Base-by-base conservation (phyloP, 305 asterid species). In the Salvia sclarea region DNA sequence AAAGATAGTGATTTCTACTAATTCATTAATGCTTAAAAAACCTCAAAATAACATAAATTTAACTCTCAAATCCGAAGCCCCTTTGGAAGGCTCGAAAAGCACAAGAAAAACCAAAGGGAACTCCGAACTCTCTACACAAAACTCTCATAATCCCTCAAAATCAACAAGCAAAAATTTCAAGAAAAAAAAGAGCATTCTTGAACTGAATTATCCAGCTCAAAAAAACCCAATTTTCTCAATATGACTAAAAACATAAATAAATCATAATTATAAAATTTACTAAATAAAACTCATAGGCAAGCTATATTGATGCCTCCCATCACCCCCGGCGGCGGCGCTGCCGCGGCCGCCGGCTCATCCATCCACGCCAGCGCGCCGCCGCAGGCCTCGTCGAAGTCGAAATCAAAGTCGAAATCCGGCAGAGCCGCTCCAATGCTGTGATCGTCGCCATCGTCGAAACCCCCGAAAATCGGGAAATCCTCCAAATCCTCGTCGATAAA, bases 201-300 rank as follows among this genome's bases (percentile, higher is more conserved):
- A 75, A 72, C 73, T 47, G 57, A 54, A 67, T 33, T 71, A 50
- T 45, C 58, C 52, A 50, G 67, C 49, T 62, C 14, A 9, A 38
- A n/a, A 38, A 38, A 38, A 13, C 0, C n/a, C 44, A 38, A n/a
- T n/a, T 11, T 38, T 38, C 44, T 10, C 44, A 10, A 38, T n/a
- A n/a, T n/a, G n/a, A n/a, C n/a, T n/a, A 38, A 38, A 38, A 38
- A 38, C 44, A 38, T 38, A 37, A 8, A 37, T 37, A 65, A 5
- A 13, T 57, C 47, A 72, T 10, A 45, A 62, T 10, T 18, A 54
- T n/a, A n/a, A n/a, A n/a, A n/a, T n/a, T n/a, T n/a, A n/a, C n/a
- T n/a, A n/a, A n/a, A n/a, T n/a, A 90, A 90, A 90, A 90, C 85
- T 90, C 78, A 90, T 61, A 81, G 87, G 97, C 97, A 90, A 30